Evolutionary conservation across 805 yeast species (phyloP).

Genomic region (Starmera amethionina): DNA sequence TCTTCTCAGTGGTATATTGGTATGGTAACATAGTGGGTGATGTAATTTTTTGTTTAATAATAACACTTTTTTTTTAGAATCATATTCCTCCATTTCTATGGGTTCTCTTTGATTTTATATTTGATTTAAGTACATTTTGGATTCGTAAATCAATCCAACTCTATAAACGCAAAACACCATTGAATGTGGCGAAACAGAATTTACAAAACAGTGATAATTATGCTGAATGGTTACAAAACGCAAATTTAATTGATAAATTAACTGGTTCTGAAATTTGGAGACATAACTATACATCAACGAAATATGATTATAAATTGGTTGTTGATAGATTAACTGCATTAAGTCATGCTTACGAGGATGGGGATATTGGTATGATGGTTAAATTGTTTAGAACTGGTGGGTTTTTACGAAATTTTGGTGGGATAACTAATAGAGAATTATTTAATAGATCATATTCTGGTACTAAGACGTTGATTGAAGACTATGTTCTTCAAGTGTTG

Average conservation of each 20-base stretch:
- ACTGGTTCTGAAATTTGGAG: slow-evolving; percentile 61
- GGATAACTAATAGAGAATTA: slow-evolving; percentile 68
- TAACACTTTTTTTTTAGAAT: slow-evolving; percentile 13
- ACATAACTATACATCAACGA: slow-evolving; percentile 69
- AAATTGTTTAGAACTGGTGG: slow-evolving; percentile 69
- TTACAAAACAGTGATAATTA: slow-evolving; percentile 45
- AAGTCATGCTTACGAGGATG: slow-evolving; percentile 45
- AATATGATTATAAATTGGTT: slow-evolving; percentile 78
- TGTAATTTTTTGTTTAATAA: neutral
- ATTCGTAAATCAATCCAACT: slow-evolving; percentile 14
- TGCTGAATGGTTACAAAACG: slow-evolving; percentile 60
- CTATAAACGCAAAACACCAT: slow-evolving; percentile 28
- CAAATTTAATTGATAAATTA: slow-evolving; percentile 37
- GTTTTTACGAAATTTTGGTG: slow-evolving; percentile 82
- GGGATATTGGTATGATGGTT: slow-evolving; percentile 48
- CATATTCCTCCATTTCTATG: slow-evolving; percentile 33
- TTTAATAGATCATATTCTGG: slow-evolving; percentile 82
- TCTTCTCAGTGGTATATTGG: slow-evolving; percentile 9
- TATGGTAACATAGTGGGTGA: no score
- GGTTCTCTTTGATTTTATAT: slow-evolving; percentile 28
- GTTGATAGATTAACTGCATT: slow-evolving; percentile 61
- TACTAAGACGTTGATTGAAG: slow-evolving; percentile 82
- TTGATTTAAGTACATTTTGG: slow-evolving; percentile 36
- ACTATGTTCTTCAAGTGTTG: slow-evolving; percentile 69
- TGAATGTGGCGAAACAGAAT: slow-evolving; percentile 37